Base-by-base conservation (phyloP, 805 yeast genomes). In the Peterozyma toletana region DNA sequence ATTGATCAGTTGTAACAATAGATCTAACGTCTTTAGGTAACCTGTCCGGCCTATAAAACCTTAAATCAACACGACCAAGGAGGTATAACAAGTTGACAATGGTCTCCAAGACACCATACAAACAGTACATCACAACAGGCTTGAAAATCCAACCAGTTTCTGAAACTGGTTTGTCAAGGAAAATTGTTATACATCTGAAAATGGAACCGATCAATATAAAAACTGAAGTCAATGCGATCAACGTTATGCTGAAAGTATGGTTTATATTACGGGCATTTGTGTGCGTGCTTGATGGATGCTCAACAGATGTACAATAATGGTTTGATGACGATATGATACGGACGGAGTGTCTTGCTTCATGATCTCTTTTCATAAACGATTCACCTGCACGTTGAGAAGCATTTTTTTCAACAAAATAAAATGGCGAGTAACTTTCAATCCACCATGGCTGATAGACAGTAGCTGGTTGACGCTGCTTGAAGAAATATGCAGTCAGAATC, bases 1-100 rank as follows among this genome's bases (percentile, higher is more conserved):
- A 21, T 7, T 21, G 27, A 21, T 21, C 27, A 21, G 27, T 21
- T 18, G 42, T 40, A 3, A 27, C 27, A 11, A 29, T 15, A 4
- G 30, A 11, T 40, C 39, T 40, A 15, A 40, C 35, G 15, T 40
- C 29, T 17, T 35, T 35, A 17, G 43, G 39, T 31, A 37, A 36
- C 21, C 40, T 36, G 30, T 83, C 90, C n/a, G 93, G 91, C 61
- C 86, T 78, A 70, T 85, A 85, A 63, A 85, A 85, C 59, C 93
- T 71, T 53, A 85, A 68, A 58, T 85, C 93, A 42, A 81, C 77
- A 58, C 95, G 73, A 14, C 80, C 78, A 33, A 80, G 53, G 43
- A 85, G 58, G 57, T 80, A 82, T 31, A 80, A 49, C 10, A 78
- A 42, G 49, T 80, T 74, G 45, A 80, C 77, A 27, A 81, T 53